Percentiles rank a stretch among this genome's conserved stretches.
Conservation (phyloP, 2,329 filamentous ascomycete genomes). For the Fusarium pilosicola region DNA sequence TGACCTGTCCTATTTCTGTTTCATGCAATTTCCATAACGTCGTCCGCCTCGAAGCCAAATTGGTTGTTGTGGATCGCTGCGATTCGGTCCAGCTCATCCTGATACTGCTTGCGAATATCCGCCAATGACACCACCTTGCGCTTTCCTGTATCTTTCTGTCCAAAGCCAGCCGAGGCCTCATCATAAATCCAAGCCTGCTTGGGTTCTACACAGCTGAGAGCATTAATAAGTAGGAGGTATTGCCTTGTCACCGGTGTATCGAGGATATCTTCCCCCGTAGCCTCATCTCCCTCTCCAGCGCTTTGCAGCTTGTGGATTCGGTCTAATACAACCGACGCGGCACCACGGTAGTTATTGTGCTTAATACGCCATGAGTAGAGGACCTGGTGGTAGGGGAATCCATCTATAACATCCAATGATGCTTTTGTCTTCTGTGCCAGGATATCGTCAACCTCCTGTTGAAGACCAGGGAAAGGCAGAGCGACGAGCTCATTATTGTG, state of each 20-base stretch:
- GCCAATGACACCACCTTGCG: constrained; percentile 85
- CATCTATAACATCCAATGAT: constrained; percentile 70
- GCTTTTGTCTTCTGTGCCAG: constrained; percentile 77
- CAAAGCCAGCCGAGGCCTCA: constrained; percentile 43
- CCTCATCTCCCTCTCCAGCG: constrained; percentile 67
- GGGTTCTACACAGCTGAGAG: constrained; percentile 83
- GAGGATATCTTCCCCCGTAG: constrained; percentile 64
- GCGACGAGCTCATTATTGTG: constrained; percentile 74
- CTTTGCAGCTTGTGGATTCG: constrained; percentile 70
- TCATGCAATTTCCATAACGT: constrained; percentile 64
- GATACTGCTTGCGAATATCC: constrained; percentile 88
- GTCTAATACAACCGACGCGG: constrained; percentile 70
- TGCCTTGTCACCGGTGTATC: constrained; percentile 76
- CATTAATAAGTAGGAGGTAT: constrained; percentile 93
- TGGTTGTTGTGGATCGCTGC: constrained; percentile 89
- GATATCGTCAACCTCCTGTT: constrained; percentile 81
- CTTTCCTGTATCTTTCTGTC: constrained; percentile 54
- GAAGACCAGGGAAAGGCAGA: constrained; percentile 82
- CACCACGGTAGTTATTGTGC: constrained; percentile 86
- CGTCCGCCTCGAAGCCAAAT: constrained; percentile 76
- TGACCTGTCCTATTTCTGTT: constrained; percentile 12
- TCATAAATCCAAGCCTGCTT: constrained; percentile 82
- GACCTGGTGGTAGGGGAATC: constrained; percentile 88
- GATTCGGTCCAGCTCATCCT: constrained; percentile 87
- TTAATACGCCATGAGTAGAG: constrained; percentile 91